A percentile compares a stretch with the other conserved stretches of the same genome.
Evolutionary conservation across 2,329 filamentous ascomycete genomes (phyloP).

Genomic region (Ophiocordyceps camponoti-saundersi): DNA sequence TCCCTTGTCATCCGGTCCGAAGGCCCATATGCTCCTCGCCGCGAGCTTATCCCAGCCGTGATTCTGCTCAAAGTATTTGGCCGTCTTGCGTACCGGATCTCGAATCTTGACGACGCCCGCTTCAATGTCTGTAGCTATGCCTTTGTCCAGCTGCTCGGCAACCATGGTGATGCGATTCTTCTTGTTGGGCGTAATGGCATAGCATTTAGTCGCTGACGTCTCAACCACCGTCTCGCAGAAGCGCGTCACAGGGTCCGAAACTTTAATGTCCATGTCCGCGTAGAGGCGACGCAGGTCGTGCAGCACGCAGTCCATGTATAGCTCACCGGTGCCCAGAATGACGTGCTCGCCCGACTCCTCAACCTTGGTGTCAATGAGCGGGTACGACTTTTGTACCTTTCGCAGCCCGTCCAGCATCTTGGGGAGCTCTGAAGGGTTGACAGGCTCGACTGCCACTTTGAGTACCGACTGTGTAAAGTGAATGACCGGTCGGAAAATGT

Average conservation of each 20-base stretch:
- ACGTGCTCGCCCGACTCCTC: slow-evolving; percentile 97
- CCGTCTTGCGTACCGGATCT: slow-evolving; percentile 81
- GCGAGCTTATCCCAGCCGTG: slow-evolving; percentile 95
- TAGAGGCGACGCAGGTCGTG: slow-evolving; percentile 89
- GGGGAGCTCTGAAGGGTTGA: slow-evolving; percentile 92
- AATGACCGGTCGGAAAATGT: slow-evolving; percentile 82
- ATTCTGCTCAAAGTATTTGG: slow-evolving; percentile 92
- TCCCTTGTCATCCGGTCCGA: slow-evolving; percentile 86
- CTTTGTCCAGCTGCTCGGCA: slow-evolving; percentile 85
- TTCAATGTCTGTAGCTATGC: slow-evolving; percentile 91
- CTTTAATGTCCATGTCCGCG: slow-evolving; percentile 98
- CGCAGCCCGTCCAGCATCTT: slow-evolving; percentile 97
- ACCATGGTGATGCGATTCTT: slow-evolving; percentile 99
- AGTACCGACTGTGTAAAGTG: slow-evolving; percentile 97
- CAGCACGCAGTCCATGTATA: slow-evolving; percentile 99
- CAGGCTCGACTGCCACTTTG: slow-evolving; percentile 93
- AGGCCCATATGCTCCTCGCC: slow-evolving; percentile 92
- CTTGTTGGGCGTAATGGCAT: slow-evolving; percentile 94
- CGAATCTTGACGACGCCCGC: slow-evolving; percentile 77
- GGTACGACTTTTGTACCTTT: slow-evolving; percentile 96
- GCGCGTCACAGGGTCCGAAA: slow-evolving; percentile 90
- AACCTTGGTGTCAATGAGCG: slow-evolving; percentile 87
- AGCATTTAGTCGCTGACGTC: slow-evolving; percentile 94
- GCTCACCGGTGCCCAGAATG: slow-evolving; percentile 81
- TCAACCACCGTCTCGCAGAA: slow-evolving; percentile 98